Conservation (phyloP, 1,284 basidiomycete species). For the Cerrena zonata region DNA sequence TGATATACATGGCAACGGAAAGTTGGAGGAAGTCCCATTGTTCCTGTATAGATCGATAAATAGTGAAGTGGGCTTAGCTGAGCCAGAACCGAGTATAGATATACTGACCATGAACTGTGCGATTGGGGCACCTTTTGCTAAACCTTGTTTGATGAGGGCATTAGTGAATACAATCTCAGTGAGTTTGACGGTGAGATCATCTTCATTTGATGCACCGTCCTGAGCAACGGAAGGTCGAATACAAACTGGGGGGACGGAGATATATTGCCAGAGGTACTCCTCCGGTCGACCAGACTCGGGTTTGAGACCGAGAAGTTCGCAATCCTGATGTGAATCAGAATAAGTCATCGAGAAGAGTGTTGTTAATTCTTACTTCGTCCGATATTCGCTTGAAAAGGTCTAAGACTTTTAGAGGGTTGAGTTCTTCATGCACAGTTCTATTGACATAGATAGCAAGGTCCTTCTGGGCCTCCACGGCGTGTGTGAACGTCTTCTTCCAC, state of each 20-base stretch:
- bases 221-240: slow-evolving; percentile 97
- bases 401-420: slow-evolving; percentile 91
- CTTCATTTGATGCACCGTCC: slow-evolving; percentile 96
- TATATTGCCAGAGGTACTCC: slow-evolving; percentile 98
- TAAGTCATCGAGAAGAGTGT: slow-evolving; percentile 13
- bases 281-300: slow-evolving; percentile 90
- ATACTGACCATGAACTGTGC: slow-evolving; percentile 78
- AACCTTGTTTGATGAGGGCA: slow-evolving; percentile 84
- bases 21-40: slow-evolving; percentile 98
- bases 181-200: slow-evolving; percentile 95
- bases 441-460: slow-evolving; percentile 82
- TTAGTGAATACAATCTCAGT: slow-evolving; percentile 97
- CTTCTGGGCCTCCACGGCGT: slow-evolving; percentile 82
- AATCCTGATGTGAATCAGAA: slow-evolving; percentile 56
- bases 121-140: slow-evolving; percentile 83
- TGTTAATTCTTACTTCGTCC: slow-evolving; percentile 62
- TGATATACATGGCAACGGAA: slow-evolving; percentile 96
- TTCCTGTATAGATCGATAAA: slow-evolving; percentile 53
- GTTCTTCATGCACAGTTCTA: slow-evolving; percentile 87
- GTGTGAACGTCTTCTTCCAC: slow-evolving; percentile 81
- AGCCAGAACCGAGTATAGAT: slow-evolving; percentile 3
- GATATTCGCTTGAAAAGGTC: slow-evolving; percentile 92
- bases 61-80: slow-evolving; percentile 11
- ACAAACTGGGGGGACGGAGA: slow-evolving; percentile 96
- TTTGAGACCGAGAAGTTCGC: slow-evolving; percentile 87